Conservation (phyloP, 2,329 filamentous ascomycete species). For the Alternaria hordeiaustralica region DNA sequence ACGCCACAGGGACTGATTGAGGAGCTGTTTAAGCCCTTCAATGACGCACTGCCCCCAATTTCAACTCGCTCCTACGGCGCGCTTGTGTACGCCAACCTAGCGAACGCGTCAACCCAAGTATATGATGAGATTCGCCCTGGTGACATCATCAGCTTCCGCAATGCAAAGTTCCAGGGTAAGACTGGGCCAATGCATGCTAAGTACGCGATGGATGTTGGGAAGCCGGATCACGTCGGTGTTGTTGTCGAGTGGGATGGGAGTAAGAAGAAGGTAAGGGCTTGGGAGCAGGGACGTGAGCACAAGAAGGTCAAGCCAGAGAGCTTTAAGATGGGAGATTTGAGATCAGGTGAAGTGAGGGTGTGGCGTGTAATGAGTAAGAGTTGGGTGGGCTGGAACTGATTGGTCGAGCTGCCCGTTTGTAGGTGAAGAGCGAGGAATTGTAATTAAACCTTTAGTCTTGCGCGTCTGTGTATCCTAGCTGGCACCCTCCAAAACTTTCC, state of each 20-base stretch:
- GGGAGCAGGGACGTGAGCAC: constrained; percentile 93
- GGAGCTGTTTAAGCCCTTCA: constrained; percentile 76
- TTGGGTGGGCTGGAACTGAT: constrained; percentile 81
- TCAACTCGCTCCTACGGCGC: constrained; percentile 91
- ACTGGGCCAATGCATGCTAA: constrained; percentile 95
- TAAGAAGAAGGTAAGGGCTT: constrained; percentile 95
- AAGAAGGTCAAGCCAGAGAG: constrained; percentile 94
- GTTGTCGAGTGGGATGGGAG: constrained; percentile 98
- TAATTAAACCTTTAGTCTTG: background rate
- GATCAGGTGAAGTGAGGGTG: constrained; percentile 93
- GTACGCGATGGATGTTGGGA: constrained; percentile 87
- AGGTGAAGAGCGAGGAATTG: background rate
- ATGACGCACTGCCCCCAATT: constrained; percentile 78
- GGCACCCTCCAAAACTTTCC: background rate
- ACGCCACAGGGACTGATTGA: constrained; percentile 77
- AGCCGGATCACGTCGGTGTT: constrained; percentile 84
- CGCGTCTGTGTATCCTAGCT: background rate
- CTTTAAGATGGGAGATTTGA: constrained; percentile 89
- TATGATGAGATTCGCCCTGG: constrained; percentile 92
- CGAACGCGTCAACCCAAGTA: constrained; percentile 88
- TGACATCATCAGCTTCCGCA: constrained; percentile 91
- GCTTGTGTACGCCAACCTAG: constrained; percentile 91
- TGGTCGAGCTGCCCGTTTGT: background rate
- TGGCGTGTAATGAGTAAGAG: constrained; percentile 92
- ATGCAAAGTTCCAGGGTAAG: constrained; percentile 93